phyloP scores from a whole-genome alignment of 768 basidiomycete genomes.

The Suillus alpinus region DNA sequence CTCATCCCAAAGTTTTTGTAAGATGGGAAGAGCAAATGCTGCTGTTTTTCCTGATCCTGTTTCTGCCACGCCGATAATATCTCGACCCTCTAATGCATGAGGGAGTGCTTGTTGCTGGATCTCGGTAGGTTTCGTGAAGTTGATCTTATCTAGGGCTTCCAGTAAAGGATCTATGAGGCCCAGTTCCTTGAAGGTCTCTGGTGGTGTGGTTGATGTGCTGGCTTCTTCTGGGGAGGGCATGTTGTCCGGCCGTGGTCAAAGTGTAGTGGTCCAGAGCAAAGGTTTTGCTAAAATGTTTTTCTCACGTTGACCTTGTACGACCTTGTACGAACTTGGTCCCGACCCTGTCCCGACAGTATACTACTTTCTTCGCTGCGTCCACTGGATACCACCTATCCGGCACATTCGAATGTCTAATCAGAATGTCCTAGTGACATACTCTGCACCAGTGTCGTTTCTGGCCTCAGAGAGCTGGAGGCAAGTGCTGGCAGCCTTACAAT shows the following conservation, averaged over 20 bases:
- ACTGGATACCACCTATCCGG: background rate
- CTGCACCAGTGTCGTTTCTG: slow-evolving; percentile 60
- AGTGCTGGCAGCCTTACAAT: slow-evolving; percentile 58
- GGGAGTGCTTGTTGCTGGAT: slow-evolving; percentile 88
- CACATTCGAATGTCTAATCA: slow-evolving; percentile 35
- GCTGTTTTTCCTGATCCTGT: slow-evolving; percentile 99
- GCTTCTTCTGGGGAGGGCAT: slow-evolving; percentile 72
- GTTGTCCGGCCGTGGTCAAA: slow-evolving; percentile 4
- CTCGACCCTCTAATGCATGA: slow-evolving; percentile 83
- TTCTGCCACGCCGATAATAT: slow-evolving; percentile 97
- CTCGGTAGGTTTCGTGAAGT: slow-evolving; percentile 83
- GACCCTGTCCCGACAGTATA: too few species aligned
- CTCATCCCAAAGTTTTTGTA: slow-evolving; percentile 95
- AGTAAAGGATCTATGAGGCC: slow-evolving; percentile 90
- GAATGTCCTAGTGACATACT: slow-evolving; percentile 65
- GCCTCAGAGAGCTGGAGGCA: slow-evolving; percentile 74
- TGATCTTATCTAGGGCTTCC: slow-evolving; percentile 76
- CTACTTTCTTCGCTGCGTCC: background rate
- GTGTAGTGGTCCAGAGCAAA: background rate
- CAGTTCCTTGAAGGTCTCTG: slow-evolving; percentile 71
- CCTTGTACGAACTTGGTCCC: background rate
- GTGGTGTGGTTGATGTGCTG: slow-evolving; percentile 37
- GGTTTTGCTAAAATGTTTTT: slow-evolving; percentile 4
- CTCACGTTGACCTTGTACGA: background rate
- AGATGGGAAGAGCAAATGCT: slow-evolving; percentile 92